Conservation (phyloP, 2,329 filamentous ascomycete species). For the Trichoderma gracile region DNA sequence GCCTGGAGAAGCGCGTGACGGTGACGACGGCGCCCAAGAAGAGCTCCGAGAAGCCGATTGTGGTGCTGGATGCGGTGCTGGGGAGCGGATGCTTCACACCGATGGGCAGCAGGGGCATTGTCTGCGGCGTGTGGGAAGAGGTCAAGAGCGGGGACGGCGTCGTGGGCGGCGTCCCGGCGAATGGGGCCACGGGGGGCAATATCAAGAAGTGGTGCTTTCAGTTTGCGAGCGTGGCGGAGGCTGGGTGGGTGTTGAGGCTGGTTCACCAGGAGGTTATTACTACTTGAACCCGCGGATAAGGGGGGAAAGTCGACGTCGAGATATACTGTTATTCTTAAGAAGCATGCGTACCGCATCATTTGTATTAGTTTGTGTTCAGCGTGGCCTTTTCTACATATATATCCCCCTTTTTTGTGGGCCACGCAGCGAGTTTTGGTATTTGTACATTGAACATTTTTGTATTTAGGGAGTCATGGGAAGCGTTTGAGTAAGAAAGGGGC, state of each 20-base stretch:
- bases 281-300: constrained; percentile 29
- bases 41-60: constrained; percentile 55
- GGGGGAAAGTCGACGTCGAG: too few relatives aligned
- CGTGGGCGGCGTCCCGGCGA: constrained; percentile 53
- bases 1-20: constrained; percentile 81
- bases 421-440: too few relatives aligned
- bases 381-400: too few relatives aligned
- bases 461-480: too few relatives aligned
- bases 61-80: constrained; percentile 79
- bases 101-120: constrained; percentile 81
- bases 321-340: too few relatives aligned
- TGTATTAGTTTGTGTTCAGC: too few relatives aligned
- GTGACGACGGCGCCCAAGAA: constrained; percentile 71
- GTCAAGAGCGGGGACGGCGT: constrained; percentile 63
- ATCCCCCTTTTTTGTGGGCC: too few relatives aligned
- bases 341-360: too few relatives aligned
- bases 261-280: constrained; percentile 58
- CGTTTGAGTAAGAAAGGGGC: too few relatives aligned
- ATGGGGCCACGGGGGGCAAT: constrained; percentile 53
- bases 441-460: too few relatives aligned
- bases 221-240: constrained; percentile 54
- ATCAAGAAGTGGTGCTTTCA: constrained; percentile 67
- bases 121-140: constrained; percentile 85
- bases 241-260: constrained; percentile 57
- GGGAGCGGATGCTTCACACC: constrained; percentile 82